A percentile compares a stretch with the other conserved stretches of the same genome.
phyloP scores from a whole-genome alignment of 73 alveolate genomes.

The Tetrahymena malaccensis region DNA sequence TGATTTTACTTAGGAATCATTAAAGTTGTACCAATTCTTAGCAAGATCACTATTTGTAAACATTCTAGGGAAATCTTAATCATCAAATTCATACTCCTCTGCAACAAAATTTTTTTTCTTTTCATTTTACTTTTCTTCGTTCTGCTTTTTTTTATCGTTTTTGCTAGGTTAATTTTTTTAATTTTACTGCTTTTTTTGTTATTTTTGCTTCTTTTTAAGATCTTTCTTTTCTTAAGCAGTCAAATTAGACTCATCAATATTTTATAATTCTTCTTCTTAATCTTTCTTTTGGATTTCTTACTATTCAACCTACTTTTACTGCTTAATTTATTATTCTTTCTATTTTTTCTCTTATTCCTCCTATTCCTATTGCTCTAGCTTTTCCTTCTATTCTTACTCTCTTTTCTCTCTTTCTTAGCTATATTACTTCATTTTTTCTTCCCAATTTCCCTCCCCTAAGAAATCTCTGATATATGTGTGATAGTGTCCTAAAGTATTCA shows the following conservation, averaged over 20 bases:
- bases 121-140: constrained; percentile 33
- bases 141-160: constrained; percentile 1
- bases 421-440: constrained; percentile 56
- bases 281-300: background rate
- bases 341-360: constrained; percentile 32
- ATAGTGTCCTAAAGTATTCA: constrained; percentile 72
- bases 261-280: background rate
- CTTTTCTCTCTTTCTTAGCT: constrained; percentile 45
- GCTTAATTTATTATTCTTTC: constrained; percentile 36
- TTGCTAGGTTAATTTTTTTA: background rate
- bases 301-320: constrained; percentile 29
- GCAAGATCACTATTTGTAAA: constrained; percentile 65
- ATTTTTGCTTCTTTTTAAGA: constrained; percentile 7
- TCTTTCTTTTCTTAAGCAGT: constrained; percentile 7
- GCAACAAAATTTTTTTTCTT: constrained; percentile 37
- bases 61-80: constrained; percentile 80
- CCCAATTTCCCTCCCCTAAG: constrained; percentile 90
- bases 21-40: constrained; percentile 92
- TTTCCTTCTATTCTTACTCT: constrained; percentile 13
- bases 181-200: constrained; percentile 14
- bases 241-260: background rate
- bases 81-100: constrained; percentile 48
- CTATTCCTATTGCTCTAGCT: constrained; percentile 1
- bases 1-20: constrained; percentile 85
- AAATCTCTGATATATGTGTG: constrained; percentile 91